Evolutionary conservation across 192 early-diverging fungal genomes (phyloP), one percentile per base, ranked within the genome.

Genomic region (Mortierella alpina): DNA sequence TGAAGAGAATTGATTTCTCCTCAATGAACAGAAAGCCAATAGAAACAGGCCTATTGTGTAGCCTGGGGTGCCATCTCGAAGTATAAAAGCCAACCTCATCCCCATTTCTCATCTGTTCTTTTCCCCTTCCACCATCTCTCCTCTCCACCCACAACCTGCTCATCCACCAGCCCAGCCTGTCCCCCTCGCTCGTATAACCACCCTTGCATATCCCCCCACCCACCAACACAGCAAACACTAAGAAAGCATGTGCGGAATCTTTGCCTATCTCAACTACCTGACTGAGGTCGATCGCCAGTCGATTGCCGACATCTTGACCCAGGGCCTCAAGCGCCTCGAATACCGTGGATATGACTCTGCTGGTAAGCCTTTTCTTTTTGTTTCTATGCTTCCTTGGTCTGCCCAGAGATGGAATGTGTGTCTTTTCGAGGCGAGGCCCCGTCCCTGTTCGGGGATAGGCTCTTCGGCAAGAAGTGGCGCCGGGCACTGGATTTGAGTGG

Each of bases 311-410:
- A 98, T 90, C 39, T 91, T 99, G 59, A 85, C 94, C 40, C 92
- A 91, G 62, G 98, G 98, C 61, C 90, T 99, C 59, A 90, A 94
- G 64, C 96, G 98, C 70, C 92, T 99, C 68, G 98, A 99, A 88
- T 99, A 99, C 90, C 89, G 98, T 80, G 98, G 97, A 57, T 98
- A 98, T 77, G 97, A 98, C 86, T 97, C 96, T 61, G 94, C 97
- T 54, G 96, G 96, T 85, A 92, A 83, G 86, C 79, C 79, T 31
- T 2, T 52, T 59, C 31, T 14, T 23, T 39, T 14, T 22, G 52
- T 47, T 56, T 12, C 52, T 14, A 12, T 44, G 40, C 18, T 41
- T 56, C 40, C 8, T 46, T 42, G 50, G 40, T 45, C 20, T 55
- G n/a, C 44, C 10, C 44, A 47, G 12, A 5, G n/a, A 4, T 55